Percentiles rank a stretch among this genome's conserved stretches.
These are phyloP conservation scores for Dipodascus geniculatus DNA, from an alignment of 805 yeast species.

Conservation along the genomic window DNA sequence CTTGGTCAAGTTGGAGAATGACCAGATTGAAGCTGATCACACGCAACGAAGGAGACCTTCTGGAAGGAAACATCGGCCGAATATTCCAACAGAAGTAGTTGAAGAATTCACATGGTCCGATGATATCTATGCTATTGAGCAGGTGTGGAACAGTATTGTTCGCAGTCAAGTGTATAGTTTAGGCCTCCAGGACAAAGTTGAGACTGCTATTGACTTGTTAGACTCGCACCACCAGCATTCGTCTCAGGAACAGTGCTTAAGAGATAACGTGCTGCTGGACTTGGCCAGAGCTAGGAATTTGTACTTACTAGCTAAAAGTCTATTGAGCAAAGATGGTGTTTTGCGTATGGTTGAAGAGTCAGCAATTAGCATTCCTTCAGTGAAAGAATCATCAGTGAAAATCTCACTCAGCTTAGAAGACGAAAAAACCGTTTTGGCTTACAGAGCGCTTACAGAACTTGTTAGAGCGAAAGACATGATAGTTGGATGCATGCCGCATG, in stretches of 20 bases:
- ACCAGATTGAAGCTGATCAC: not conserved
- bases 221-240: conserved; percentile 3
- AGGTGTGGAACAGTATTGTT: conserved; percentile 5
- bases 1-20: not conserved
- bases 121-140: conserved; percentile 5
- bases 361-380: conserved; percentile 35
- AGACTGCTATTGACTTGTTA: conserved; percentile 7
- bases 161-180: conserved; percentile 10
- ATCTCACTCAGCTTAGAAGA: not conserved
- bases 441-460: conserved; percentile 2
- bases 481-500: not conserved
- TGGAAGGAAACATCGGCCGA: not conserved
- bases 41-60: not conserved
- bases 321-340: conserved; percentile 33
- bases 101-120: not conserved
- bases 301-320: conserved; percentile 11
- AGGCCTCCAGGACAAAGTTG: conserved; percentile 8
- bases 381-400: conserved; percentile 9
- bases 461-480: conserved; percentile 4
- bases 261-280: conserved; percentile 10
- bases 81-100: not conserved
- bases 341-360: conserved; percentile 39
- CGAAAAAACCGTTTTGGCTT: conserved; percentile 6
- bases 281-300: conserved; percentile 9
- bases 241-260: not conserved